Percentiles rank a stretch among this genome's conserved stretches.
phyloP scores from a whole-genome alignment of 164 flowering plant genomes.

The Malania oleifera region DNA sequence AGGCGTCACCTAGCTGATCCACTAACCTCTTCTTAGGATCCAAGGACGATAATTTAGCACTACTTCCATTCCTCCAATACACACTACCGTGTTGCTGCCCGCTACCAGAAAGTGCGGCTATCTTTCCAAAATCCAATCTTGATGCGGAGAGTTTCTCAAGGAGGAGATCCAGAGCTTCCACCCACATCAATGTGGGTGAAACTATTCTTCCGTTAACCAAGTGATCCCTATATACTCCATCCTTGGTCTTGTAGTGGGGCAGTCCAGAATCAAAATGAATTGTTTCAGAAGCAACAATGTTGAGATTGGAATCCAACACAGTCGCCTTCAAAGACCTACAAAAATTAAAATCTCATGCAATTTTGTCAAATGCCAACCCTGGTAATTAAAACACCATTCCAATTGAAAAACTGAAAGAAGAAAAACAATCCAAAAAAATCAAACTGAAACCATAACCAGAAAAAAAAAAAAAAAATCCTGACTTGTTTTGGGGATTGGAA shows the following conservation, averaged over 20 bases:
- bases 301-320: constrained; percentile 71
- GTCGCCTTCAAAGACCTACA: constrained; percentile 91
- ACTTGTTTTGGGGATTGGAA: too few relatives aligned
- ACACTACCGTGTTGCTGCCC: constrained; percentile 99
- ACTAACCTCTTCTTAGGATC: constrained; percentile 48
- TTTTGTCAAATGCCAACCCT: not conserved
- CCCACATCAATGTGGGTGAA: constrained; percentile 96
- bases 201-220: constrained; percentile 71
- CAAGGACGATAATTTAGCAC: constrained; percentile 43
- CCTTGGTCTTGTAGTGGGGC: constrained; percentile 87
- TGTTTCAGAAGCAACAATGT: constrained; percentile 52
- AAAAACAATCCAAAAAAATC: not conserved
- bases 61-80: constrained; percentile 84
- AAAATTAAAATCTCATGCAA: constrained; percentile 2
- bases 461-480: not conserved
- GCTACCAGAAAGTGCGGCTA: constrained; percentile 87
- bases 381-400: not conserved
- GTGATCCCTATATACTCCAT: constrained; percentile 79
- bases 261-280: constrained; percentile 81
- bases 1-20: constrained; percentile 61
- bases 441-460: not conserved
- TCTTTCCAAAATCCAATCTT: constrained; percentile 56
- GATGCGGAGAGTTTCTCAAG: constrained; percentile 52
- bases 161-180: constrained; percentile 80
- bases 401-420: not conserved